A percentile compares a stretch with the other conserved stretches of the same genome.
Evolutionary conservation across 2,329 filamentous ascomycete species (phyloP).

Genomic region (Aspergillus clavatus): DNA sequence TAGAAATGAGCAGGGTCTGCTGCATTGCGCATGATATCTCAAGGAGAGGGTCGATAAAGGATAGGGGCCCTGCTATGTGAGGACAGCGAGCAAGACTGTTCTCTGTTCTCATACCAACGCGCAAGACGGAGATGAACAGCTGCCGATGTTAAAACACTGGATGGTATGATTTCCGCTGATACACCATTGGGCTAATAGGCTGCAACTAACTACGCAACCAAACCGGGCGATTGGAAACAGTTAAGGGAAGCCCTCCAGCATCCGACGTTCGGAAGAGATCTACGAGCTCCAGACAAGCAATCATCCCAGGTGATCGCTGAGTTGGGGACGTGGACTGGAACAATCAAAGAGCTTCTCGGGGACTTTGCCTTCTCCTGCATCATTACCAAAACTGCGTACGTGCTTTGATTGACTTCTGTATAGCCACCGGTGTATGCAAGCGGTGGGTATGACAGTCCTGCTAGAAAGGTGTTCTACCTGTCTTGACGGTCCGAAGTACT

Average conservation of each 20-base stretch:
- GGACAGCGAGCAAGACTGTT: neutral
- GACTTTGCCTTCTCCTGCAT: neutral
- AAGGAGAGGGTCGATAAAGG: neutral
- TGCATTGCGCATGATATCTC: neutral
- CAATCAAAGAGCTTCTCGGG: neutral
- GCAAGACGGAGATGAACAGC: neutral
- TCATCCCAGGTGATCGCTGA: neutral
- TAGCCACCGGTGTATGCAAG: too few species aligned
- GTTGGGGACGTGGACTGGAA: neutral
- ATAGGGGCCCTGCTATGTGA: neutral
- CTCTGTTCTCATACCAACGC: neutral
- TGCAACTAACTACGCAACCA: neutral
- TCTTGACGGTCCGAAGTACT: slow-evolving; percentile 7
- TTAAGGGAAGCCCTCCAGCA: neutral
- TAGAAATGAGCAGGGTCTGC: neutral
- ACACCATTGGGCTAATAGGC: neutral
- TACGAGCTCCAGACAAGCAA: neutral
- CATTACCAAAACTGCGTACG: too few species aligned
- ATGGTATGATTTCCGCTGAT: neutral
- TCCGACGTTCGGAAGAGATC: neutral
- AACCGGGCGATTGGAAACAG: neutral
- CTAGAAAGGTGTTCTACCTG: slow-evolving; percentile 7
- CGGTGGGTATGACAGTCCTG: too few species aligned
- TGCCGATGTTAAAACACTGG: neutral
- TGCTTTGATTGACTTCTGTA: too few species aligned